Percentiles rank a stretch among this genome's conserved stretches.
Evolutionary conservation across 805 yeast species (phyloP).

Genomic region (Candida chilensis): DNA sequence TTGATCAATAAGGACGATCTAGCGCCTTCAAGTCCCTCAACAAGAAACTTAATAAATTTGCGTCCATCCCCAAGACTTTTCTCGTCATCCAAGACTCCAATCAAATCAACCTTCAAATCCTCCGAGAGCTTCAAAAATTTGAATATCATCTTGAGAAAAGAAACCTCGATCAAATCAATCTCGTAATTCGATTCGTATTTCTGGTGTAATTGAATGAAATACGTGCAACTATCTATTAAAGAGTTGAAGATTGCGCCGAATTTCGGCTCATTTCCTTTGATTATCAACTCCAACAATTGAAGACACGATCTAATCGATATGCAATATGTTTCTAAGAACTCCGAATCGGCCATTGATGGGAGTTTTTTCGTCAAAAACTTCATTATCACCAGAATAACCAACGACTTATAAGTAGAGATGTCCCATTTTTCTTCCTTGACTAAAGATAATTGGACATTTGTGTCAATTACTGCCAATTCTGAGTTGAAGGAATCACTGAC

Average conservation of each 20-base stretch:
- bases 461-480: conserved; percentile 52
- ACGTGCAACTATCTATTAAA: conserved; percentile 17
- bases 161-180: conserved; percentile 17
- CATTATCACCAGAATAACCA: conserved; percentile 34
- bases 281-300: conserved; percentile 30
- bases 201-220: conserved; percentile 7
- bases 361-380: conserved; percentile 30
- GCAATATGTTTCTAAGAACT: conserved; percentile 14
- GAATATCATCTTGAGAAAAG: conserved; percentile 16
- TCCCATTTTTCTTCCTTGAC: conserved; percentile 35
- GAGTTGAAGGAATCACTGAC: conserved; percentile 40
- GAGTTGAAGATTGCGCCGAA: conserved; percentile 35
- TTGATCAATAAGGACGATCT: conserved; percentile 31
- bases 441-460: conserved; percentile 27
- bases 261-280: conserved; percentile 50
- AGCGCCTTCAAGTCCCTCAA: conserved; percentile 36
- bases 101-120: conserved; percentile 13
- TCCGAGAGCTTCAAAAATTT: conserved; percentile 20
- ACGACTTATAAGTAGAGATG: conserved; percentile 53
- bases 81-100: conserved; percentile 18
- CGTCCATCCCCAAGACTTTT: too few relatives aligned
- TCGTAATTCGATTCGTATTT: conserved; percentile 5
- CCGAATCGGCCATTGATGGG: conserved; percentile 8
- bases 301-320: conserved; percentile 33
- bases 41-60: conserved; percentile 33